Percentiles rank a stretch among this genome's conserved stretches.
Evolutionary conservation across 2,329 filamentous ascomycete genomes (phyloP).

Genomic region (Colletotrichum horii): DNA sequence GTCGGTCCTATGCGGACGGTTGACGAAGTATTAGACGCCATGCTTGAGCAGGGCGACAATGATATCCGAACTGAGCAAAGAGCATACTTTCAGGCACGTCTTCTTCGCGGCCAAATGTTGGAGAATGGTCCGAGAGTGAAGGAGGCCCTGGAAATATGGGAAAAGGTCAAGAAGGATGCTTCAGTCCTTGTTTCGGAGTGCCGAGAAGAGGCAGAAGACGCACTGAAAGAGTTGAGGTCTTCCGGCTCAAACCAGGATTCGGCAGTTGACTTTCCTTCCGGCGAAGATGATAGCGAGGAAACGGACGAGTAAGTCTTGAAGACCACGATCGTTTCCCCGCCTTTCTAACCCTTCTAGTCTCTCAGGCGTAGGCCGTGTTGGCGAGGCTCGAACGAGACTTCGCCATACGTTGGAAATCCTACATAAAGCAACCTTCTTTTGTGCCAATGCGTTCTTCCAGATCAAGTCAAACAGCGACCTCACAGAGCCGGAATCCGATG

Average conservation of each 20-base stretch:
- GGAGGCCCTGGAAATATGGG: slow-evolving; percentile 75
- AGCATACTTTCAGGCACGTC: slow-evolving; percentile 63
- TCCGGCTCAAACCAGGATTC: neutral
- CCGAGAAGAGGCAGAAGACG: slow-evolving; percentile 62
- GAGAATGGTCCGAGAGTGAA: slow-evolving; percentile 74
- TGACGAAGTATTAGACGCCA: slow-evolving; percentile 83
- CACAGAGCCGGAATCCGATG: slow-evolving; percentile 69
- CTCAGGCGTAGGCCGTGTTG: slow-evolving; percentile 47
- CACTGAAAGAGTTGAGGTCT: slow-evolving; percentile 38
- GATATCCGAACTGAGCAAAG: slow-evolving; percentile 73
- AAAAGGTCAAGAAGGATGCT: slow-evolving; percentile 56
- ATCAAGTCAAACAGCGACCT: slow-evolving; percentile 74
- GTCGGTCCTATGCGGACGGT: slow-evolving; percentile 78
- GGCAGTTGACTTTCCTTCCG: neutral
- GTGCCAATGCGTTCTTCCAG: slow-evolving; percentile 82
- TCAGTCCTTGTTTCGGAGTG: slow-evolving; percentile 64
- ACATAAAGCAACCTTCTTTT: slow-evolving; percentile 85
- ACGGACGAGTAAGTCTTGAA: slow-evolving; percentile 35
- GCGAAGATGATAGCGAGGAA: slow-evolving; percentile 39
- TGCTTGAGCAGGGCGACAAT: slow-evolving; percentile 86
- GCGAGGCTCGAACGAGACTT: slow-evolving; percentile 68
- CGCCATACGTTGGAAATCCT: slow-evolving; percentile 78
- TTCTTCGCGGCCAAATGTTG: slow-evolving; percentile 77
- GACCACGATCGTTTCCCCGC: neutral
- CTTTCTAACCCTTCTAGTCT: slow-evolving; percentile 51